phyloP scores from a whole-genome alignment of 176 grass and related monocot genomes.

The Otatea glauca region DNA sequence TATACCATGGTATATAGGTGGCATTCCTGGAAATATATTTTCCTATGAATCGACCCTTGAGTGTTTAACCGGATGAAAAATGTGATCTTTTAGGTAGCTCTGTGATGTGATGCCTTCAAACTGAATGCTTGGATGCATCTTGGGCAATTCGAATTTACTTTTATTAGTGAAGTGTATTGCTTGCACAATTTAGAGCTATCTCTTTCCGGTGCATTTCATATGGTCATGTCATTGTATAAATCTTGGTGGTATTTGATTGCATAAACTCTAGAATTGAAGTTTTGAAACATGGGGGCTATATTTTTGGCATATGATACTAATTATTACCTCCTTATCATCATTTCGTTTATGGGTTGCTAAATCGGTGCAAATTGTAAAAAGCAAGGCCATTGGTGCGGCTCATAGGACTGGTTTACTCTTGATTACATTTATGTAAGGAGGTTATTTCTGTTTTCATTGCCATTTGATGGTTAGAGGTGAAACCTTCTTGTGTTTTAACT shows the following conservation, averaged over 20 bases:
- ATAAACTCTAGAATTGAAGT: neutral
- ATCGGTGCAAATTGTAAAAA: neutral
- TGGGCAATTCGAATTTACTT: too few relatives aligned
- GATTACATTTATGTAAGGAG: slow-evolving; percentile 24
- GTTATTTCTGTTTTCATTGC: slow-evolving; percentile 16
- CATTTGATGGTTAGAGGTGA: neutral
- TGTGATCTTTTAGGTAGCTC: too few relatives aligned
- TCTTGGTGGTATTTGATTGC: too few relatives aligned
- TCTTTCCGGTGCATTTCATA: neutral
- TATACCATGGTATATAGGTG: neutral
- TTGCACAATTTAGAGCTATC: neutral
- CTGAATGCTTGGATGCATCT: too few relatives aligned
- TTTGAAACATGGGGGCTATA: neutral
- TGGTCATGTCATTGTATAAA: slow-evolving; percentile 1
- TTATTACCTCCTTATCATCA: neutral
- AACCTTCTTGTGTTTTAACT: slow-evolving; percentile 20
- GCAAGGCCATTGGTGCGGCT: too few relatives aligned
- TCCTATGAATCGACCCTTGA: neutral
- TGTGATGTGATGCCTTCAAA: too few relatives aligned
- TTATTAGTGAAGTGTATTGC: neutral
- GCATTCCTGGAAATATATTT: neutral
- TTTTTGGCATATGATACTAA: neutral
- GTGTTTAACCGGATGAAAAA: slow-evolving; percentile 10
- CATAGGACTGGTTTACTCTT: neutral
- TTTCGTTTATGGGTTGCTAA: slow-evolving; percentile 13